These are phyloP conservation scores for Isabelozyma pseudorhagii DNA, from an alignment of 805 yeast genomes.

Conservation along the genomic window DNA sequence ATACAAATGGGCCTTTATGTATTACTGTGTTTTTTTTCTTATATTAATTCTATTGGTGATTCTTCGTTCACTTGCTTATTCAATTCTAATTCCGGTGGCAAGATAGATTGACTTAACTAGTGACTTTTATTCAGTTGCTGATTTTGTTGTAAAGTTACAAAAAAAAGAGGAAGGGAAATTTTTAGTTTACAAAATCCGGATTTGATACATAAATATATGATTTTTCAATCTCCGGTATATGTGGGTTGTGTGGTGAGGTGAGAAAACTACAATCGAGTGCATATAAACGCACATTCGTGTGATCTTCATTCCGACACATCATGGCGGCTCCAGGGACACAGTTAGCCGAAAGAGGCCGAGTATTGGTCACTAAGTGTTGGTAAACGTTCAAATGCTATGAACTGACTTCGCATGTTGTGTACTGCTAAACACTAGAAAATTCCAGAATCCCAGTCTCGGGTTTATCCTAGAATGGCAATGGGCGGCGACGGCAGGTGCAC, in stretches of 20 bases:
- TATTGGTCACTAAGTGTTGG: too few species aligned
- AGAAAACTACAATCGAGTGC: background rate
- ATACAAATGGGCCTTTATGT: background rate
- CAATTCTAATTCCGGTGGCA: background rate
- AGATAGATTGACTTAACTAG: constrained; percentile 5
- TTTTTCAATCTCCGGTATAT: background rate
- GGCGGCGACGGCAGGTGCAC: background rate
- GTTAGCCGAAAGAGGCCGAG: too few species aligned
- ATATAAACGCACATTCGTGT: background rate
- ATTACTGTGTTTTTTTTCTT: too few species aligned
- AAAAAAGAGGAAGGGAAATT: background rate
- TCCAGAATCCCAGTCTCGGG: background rate
- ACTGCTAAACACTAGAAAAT: background rate
- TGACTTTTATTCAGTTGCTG: constrained; percentile 1
- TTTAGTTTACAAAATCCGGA: background rate
- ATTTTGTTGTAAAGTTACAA: background rate
- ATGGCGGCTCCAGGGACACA: background rate
- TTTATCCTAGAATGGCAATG: background rate
- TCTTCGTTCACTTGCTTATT: background rate
- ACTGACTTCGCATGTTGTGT: background rate
- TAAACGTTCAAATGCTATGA: too few species aligned
- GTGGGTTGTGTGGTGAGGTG: background rate
- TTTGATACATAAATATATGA: background rate
- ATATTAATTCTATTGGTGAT: background rate
- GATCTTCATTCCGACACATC: background rate